These are phyloP conservation scores for Naganishia sp. DNA, from an alignment of 1,284 basidiomycete species.

Conservation along the genomic window DNA sequence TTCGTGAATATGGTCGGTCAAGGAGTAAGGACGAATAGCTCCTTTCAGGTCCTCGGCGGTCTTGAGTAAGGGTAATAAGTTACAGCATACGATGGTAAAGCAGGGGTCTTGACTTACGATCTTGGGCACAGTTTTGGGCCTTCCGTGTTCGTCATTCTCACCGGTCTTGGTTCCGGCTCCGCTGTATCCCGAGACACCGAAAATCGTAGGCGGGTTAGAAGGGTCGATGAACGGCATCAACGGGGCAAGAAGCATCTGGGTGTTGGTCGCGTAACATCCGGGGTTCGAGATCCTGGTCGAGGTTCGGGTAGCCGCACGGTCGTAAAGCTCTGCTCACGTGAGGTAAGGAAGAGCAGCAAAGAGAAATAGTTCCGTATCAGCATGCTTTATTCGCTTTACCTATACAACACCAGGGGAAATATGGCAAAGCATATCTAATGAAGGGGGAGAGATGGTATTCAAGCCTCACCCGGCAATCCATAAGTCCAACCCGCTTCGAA, in stretches of 20 bases:
- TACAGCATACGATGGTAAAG: not conserved
- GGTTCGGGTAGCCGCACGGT: conserved; percentile 66
- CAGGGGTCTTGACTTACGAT: conserved; percentile 56
- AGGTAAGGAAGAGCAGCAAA: conserved; percentile 33
- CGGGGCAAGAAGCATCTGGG: conserved; percentile 88
- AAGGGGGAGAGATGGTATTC: conserved; percentile 3
- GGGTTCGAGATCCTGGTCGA: conserved; percentile 92
- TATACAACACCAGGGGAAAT: conserved; percentile 22
- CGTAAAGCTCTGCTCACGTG: conserved; percentile 74
- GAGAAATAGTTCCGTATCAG: conserved; percentile 36
- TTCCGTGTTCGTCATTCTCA: conserved; percentile 65
- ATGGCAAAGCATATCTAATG: conserved; percentile 21
- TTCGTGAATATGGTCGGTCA: conserved; percentile 98
- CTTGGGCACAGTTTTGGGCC: conserved; percentile 77
- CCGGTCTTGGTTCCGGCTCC: conserved; percentile 87
- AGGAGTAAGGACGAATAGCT: conserved; percentile 77
- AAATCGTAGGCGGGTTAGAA: conserved; percentile 76
- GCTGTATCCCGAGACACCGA: conserved; percentile 91
- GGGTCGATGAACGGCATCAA: conserved; percentile 71
- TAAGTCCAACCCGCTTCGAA: conserved; percentile 96
- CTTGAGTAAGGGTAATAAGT: conserved; percentile 29
- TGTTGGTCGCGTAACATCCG: conserved; percentile 93
- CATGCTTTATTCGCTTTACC: conserved; percentile 17
- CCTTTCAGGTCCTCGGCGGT: conserved; percentile 71
- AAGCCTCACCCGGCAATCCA: conserved; percentile 91